A percentile compares a stretch with the other conserved stretches of the same genome.
These are phyloP conservation scores for Viola pubescens DNA, from an alignment of 441 rosid species.

Conservation along the genomic window DNA sequence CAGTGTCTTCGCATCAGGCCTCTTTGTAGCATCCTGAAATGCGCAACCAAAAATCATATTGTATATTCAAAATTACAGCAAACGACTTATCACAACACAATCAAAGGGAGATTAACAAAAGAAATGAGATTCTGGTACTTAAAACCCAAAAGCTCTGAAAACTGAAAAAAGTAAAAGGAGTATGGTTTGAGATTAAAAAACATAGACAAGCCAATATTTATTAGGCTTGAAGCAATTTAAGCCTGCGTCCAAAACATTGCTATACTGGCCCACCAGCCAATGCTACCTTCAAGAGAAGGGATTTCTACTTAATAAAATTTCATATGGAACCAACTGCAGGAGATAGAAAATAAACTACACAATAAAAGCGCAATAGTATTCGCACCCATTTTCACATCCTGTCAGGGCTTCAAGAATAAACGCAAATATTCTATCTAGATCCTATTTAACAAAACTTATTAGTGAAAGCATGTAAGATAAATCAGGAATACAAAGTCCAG, in stretches of 20 bases:
- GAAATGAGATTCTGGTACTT: background rate
- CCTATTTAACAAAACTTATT: too few species aligned
- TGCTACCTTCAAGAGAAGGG: background rate
- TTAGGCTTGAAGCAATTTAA: background rate
- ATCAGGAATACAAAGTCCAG: too few species aligned
- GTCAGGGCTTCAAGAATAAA: background rate
- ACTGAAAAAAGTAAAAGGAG: background rate
- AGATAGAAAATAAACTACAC: background rate
- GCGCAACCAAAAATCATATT: conserved; percentile 15
- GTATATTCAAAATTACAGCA: background rate
- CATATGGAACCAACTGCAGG: background rate
- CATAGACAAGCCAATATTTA: conserved; percentile 1
- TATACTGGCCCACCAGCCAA: background rate
- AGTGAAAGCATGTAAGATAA: too few species aligned
- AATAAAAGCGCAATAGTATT: background rate
- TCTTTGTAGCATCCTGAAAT: conserved; percentile 88
- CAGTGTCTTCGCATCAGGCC: conserved; percentile 97
- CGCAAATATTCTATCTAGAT: too few species aligned
- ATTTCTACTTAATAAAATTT: background rate
- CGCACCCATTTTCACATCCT: background rate
- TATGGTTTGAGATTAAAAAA: background rate
- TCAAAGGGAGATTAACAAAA: background rate
- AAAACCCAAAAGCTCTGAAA: background rate
- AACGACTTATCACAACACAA: background rate
- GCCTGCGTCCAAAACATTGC: background rate